phyloP scores from a whole-genome alignment of 805 yeast species.

The Candida dajiaensis region DNA sequence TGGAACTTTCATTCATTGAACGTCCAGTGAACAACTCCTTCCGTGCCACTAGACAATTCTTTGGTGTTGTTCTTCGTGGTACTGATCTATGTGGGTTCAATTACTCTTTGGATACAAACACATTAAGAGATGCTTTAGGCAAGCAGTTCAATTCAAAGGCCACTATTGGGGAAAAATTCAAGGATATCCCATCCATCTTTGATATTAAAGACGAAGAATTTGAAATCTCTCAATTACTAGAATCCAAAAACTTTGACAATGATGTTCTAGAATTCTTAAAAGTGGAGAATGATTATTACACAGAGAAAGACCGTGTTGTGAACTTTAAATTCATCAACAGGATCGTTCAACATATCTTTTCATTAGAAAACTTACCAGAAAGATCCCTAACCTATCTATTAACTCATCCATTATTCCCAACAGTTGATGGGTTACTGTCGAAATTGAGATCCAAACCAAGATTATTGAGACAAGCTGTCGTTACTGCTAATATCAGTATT shows the following conservation, averaged over 20 bases:
- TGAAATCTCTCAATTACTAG: conserved; percentile 19
- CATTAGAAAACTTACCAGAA: conserved; percentile 27
- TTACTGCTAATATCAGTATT: conserved; percentile 65
- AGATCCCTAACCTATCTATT: conserved; percentile 62
- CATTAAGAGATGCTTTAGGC: conserved; percentile 64
- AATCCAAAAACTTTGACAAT: conserved; percentile 25
- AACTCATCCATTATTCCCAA: conserved; percentile 86
- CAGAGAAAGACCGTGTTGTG: conserved; percentile 61
- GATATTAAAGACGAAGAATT: conserved; percentile 14
- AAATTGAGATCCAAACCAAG: conserved; percentile 51
- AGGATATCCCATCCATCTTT: conserved; percentile 24
- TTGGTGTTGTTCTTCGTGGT: conserved; percentile 16
- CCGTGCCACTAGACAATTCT: conserved; percentile 9
- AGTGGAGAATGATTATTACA: conserved; percentile 45
- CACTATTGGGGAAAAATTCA: conserved; percentile 9
- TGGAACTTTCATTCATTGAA: conserved; percentile 12
- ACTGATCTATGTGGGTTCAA: conserved; percentile 25
- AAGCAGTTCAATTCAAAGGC: conserved; percentile 34
- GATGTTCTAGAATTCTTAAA: conserved; percentile 26
- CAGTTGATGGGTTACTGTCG: conserved; percentile 48
- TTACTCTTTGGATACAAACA: conserved; percentile 61
- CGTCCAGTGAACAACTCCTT: conserved; percentile 5
- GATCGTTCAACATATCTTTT: conserved; percentile 39
- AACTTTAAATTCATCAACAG: conserved; percentile 48
- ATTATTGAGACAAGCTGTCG: conserved; percentile 74